Conservation (phyloP, 2,329 filamentous ascomycete species). For the Pseudopithomyces maydicus region DNA sequence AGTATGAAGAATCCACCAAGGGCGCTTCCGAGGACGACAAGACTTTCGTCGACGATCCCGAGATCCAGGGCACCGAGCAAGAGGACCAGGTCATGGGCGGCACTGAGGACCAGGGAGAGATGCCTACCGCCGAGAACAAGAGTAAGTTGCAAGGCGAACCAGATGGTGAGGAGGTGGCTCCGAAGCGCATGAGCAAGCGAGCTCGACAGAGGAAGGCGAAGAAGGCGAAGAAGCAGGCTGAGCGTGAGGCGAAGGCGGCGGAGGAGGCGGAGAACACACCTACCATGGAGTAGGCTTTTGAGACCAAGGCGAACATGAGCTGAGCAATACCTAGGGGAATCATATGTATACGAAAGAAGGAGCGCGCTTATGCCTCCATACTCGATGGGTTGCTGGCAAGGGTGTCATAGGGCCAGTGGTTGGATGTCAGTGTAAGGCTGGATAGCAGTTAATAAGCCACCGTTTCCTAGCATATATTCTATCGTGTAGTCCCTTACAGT, state of each 20-base stretch:
- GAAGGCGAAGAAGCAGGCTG: not conserved
- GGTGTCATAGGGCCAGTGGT: no score
- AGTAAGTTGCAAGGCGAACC: not conserved
- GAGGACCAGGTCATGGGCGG: not conserved
- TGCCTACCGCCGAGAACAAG: not conserved
- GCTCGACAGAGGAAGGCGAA: not conserved
- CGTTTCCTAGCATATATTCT: no score
- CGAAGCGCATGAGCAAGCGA: not conserved
- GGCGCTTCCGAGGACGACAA: not conserved
- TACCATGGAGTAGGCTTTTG: no score
- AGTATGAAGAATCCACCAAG: no score
- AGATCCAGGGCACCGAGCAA: not conserved
- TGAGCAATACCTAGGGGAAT: no score
- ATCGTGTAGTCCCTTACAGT: no score
- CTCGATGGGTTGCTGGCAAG: no score
- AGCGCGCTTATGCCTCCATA: no score
- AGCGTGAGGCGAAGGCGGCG: not conserved
- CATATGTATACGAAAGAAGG: no score
- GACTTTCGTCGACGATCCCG: not conserved
- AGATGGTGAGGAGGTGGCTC: not conserved
- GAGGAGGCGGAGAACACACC: not conserved
- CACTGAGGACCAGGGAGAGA: not conserved
- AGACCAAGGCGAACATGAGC: no score
- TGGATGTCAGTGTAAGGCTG: no score
- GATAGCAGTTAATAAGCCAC: no score